Base-by-base conservation (phyloP, 163 green algal genomes). In the Scenedesmus sp. region DNA sequence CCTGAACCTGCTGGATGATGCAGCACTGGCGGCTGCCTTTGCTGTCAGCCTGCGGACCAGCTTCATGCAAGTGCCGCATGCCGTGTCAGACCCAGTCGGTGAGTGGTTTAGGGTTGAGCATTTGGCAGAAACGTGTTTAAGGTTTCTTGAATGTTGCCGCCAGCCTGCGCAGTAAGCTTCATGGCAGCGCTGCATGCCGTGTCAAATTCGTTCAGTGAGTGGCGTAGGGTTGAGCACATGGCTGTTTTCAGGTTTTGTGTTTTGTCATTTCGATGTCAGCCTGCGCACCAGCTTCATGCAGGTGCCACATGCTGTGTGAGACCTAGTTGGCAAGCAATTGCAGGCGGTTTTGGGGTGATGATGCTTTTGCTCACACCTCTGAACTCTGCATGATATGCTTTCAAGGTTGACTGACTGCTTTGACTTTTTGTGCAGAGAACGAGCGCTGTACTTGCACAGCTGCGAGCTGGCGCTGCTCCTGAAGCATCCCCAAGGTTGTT, bases 1-100 rank as follows among this genome's bases (percentile, higher is more conserved):
- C 15, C 74, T 95, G 1, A 90, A 92, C 26, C 82, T 96, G 83
- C 82, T 88, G 52, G 94, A 96, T 59, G 93, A 96, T 70, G 94
- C 94, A 0, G 60, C 86, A 0, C 90, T 97, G 57, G 90, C 95
- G 0, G 34, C 92, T 5, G 92, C 90, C 12, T 92, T 97, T 86
- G 89, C 94, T 0, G 88, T 92, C 8, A 92, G 93, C 23, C 77
- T 92, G 0, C 84, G 88, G 15, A 94, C 92, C 57, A 86, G 70
- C 55, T 92, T 92, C 56, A 46, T 74, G 18, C 56, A 91, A 16
- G 81, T 93, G 16, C 91, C 91, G 4, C 87, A 91, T 81, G 85
- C 91, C 2, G 74, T 91, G 23, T 26, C 67, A 15, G 84, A 88
- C 59, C 84, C 84, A 6, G 76, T 91, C 12, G 83, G 90, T 92